A percentile compares a stretch with the other conserved stretches of the same genome.
phyloP scores from a whole-genome alignment of 768 basidiomycete genomes.

The Daedaleopsis nitida region DNA sequence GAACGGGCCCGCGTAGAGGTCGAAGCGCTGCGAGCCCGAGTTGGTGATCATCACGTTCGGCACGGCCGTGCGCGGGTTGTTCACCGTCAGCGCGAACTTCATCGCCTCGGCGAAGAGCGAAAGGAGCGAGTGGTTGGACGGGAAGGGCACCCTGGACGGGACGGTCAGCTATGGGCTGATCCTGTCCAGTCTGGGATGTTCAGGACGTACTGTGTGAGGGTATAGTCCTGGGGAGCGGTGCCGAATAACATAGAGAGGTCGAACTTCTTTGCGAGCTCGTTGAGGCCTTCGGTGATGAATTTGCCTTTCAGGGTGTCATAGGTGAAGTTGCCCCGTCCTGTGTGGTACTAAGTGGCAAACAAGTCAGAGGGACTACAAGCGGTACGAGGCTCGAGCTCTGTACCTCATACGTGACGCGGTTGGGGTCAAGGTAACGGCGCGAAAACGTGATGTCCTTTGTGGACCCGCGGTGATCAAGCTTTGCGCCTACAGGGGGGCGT shows the following conservation, averaged over 20 bases:
- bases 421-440: constrained; percentile 78
- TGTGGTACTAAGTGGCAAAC: constrained; percentile 57
- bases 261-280: constrained; percentile 54
- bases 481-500: constrained; percentile 40
- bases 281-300: constrained; percentile 56
- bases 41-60: constrained; percentile 69
- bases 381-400: not conserved
- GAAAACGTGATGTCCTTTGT: constrained; percentile 59
- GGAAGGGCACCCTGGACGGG: constrained; percentile 55
- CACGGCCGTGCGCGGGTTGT: constrained; percentile 61
- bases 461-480: constrained; percentile 45
- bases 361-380: no score
- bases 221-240: constrained; percentile 76
- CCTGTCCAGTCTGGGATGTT: no score
- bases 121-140: constrained; percentile 61
- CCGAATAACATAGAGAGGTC: constrained; percentile 69
- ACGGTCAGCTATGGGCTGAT: not conserved
- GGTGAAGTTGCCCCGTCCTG: constrained; percentile 44
- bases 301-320: constrained; percentile 66
- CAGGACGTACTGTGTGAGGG: constrained; percentile 50
- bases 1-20: constrained; percentile 69
- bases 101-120: constrained; percentile 60
- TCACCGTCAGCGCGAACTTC: constrained; percentile 57
- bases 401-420: constrained; percentile 75
- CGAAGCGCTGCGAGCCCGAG: constrained; percentile 65